Percentiles rank a stretch among this genome's conserved stretches.
Evolutionary conservation across 2,329 filamentous ascomycete species (phyloP).

Genomic region (Ceratocystis huliohia): DNA sequence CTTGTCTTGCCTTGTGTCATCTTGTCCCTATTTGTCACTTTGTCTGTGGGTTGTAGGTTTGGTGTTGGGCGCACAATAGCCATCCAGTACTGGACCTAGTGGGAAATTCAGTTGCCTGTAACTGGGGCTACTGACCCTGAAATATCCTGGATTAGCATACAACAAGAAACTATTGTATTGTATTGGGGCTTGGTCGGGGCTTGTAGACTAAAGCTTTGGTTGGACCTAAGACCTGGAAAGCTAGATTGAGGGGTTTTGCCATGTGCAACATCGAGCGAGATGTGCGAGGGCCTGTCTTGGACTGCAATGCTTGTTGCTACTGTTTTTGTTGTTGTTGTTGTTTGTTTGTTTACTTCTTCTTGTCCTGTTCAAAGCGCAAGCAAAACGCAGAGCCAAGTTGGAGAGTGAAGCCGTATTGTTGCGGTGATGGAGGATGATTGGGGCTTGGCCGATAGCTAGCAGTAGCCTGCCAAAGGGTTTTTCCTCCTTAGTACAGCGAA

Average conservation of each 20-base stretch:
- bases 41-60: neutral
- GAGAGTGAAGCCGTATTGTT: no score
- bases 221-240: neutral
- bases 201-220: neutral
- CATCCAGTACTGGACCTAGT: neutral
- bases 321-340: neutral
- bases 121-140: neutral
- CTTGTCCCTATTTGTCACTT: neutral
- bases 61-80: neutral
- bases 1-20: neutral
- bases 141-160: constrained; percentile 5
- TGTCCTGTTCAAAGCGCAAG: no score
- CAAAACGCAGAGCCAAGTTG: no score
- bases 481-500: no score
- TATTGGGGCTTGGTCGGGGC: neutral
- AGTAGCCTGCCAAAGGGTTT: no score
- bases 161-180: neutral
- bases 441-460: no score
- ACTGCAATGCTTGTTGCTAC: neutral
- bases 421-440: no score
- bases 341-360: neutral
- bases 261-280: neutral
- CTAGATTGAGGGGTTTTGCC: neutral
- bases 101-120: neutral
- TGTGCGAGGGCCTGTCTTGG: neutral